Evolutionary conservation across 2,329 filamentous ascomycete genomes (phyloP), one percentile per base, ranked within the genome.

Genomic region (Phialocephala subalpina): DNA sequence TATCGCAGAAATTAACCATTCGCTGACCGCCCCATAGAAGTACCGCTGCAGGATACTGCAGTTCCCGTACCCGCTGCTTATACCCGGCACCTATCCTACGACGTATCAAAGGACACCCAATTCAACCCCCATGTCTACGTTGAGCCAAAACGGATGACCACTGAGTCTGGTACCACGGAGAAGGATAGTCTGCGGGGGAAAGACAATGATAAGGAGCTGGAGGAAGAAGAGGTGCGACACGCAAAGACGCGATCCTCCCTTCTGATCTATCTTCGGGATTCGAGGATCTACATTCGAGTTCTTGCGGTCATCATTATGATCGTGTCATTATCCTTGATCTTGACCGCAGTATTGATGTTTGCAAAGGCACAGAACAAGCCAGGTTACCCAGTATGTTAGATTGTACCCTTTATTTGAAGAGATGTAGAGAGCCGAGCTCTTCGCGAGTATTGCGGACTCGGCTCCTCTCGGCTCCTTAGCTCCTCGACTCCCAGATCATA

Each of bases 221-320:
- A 63, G 22, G 18, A 56, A 22, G 55, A 57, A 22, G 55, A 38
- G 18, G 18, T 35, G 3, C 22, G 12, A 18, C 38, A 33, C 2
- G 60, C 45, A 29, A 52, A 42, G 27, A n/a, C 35, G 11, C 25
- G 56, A 29, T 33, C 25, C n/a, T 63, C 60, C 3, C 22, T 63
- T 18, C 53, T 63, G 29, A 57, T 63, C 5, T 47, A 49, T 40
- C 36, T 63, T 36, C 36, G 27, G 5, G 33, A 58, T 36, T 57
- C 52, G 2, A 33, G 52, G 80, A 81, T 84, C 62, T 82, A 83
- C 53, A 67, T 73, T 35, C 65, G 70, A 45, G 60, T 64, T 8
- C 20, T 69, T 7, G 64, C 67, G 1, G 65, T 73, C 42, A 11
- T 70, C n/a, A 59, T 66, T 8, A 70, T 69, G 69, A 59, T 69